phyloP scores from a whole-genome alignment of 139 green algal species.

The Pleodorina starrii region DNA sequence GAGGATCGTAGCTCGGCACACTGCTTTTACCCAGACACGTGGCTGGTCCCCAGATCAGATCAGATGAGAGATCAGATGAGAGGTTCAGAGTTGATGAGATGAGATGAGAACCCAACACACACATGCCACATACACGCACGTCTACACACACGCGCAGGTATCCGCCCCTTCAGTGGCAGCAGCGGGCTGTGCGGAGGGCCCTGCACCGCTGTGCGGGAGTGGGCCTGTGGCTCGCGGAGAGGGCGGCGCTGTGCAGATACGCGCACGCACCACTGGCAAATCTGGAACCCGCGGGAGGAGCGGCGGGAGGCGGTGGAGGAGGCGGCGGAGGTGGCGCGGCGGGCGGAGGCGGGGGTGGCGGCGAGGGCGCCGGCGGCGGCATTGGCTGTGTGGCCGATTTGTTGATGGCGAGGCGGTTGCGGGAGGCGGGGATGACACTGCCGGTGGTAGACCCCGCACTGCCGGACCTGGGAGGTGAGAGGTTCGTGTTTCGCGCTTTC shows the following conservation, averaged over 20 bases:
- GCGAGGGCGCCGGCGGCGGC: background rate
- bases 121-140: background rate
- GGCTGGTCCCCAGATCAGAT: too few relatives aligned
- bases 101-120: background rate
- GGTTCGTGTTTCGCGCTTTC: too few relatives aligned
- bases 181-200: conserved; percentile 71
- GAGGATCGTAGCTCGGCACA: too few relatives aligned
- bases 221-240: conserved; percentile 79
- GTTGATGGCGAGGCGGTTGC: conserved; percentile 82
- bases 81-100: too few relatives aligned
- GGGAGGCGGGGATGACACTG: conserved; percentile 83
- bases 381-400: conserved; percentile 76
- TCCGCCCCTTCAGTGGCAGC: conserved; percentile 89
- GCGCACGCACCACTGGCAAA: conserved; percentile 87
- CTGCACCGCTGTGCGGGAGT: conserved; percentile 64
- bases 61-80: too few relatives aligned
- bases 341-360: background rate
- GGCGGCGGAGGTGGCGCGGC: background rate
- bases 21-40: too few relatives aligned
- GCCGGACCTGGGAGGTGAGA: conserved; percentile 70
- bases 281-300: conserved; percentile 69
- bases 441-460: conserved; percentile 79
- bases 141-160: conserved; percentile 56
- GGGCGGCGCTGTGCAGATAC: conserved; percentile 81
- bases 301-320: background rate